Percentiles rank a stretch among this genome's conserved stretches.
phyloP scores from a whole-genome alignment of 441 rosid species.

The Macaranga tanarius region DNA sequence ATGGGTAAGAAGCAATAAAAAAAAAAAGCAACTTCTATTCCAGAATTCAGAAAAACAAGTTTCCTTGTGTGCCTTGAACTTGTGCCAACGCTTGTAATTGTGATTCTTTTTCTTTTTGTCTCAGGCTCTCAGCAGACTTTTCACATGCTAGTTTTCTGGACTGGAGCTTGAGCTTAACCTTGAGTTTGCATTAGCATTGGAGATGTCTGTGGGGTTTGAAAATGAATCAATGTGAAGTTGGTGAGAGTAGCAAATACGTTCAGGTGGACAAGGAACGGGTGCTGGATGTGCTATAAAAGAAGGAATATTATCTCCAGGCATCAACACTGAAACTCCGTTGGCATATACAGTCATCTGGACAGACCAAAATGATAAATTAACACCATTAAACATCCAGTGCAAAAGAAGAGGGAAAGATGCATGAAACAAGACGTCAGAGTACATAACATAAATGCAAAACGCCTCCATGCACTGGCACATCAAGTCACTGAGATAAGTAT shows the following conservation, averaged over 20 bases:
- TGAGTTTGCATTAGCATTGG: conserved; percentile 23
- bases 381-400: not conserved
- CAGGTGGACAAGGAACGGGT: conserved; percentile 47
- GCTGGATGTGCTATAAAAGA: conserved; percentile 85
- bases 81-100: not conserved
- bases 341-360: conserved; percentile 75
- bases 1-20: conserved; percentile 11
- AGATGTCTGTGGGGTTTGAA: conserved; percentile 23
- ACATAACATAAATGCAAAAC: not conserved
- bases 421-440: not conserved
- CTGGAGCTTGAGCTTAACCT: conserved; percentile 31
- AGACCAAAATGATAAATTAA: not conserved
- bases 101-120: not conserved
- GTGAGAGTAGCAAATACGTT: conserved; percentile 35
- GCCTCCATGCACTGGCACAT: not conserved
- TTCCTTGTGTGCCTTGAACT: conserved; percentile 10
- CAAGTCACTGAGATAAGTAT: conserved; percentile 9
- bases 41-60: not conserved
- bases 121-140: not conserved
- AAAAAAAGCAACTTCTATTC: conserved; percentile 18
- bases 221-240: conserved; percentile 35
- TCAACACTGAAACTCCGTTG: conserved; percentile 83
- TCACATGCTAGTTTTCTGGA: conserved; percentile 30
- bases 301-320: conserved; percentile 93
- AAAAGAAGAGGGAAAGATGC: not conserved